phyloP scores from a whole-genome alignment of 1,284 basidiomycete species.

The Xanthoconium separans region DNA sequence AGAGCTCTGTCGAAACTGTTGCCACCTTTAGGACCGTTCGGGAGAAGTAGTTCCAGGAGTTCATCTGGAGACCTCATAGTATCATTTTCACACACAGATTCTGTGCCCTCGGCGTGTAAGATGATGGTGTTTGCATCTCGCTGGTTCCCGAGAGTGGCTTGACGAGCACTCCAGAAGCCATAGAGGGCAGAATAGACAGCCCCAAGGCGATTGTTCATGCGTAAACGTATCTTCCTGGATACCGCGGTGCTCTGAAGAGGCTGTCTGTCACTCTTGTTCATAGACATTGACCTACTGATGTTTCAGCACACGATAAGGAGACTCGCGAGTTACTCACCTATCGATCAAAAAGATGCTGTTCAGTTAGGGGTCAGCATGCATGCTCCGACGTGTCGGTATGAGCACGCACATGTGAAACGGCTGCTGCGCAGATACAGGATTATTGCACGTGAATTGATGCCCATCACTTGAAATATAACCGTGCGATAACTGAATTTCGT shows the following conservation, averaged over 20 bases:
- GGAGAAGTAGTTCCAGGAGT: slow-evolving; percentile 44
- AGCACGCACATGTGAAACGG: slow-evolving; percentile 57
- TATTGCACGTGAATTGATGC: slow-evolving; percentile 48
- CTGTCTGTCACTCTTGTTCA: slow-evolving; percentile 31
- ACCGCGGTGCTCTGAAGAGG: slow-evolving; percentile 44
- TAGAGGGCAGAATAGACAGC: slow-evolving; percentile 48
- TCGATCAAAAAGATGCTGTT: too few species aligned
- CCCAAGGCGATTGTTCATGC: slow-evolving; percentile 52
- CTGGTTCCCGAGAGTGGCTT: slow-evolving; percentile 34
- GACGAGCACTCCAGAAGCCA: slow-evolving; percentile 4
- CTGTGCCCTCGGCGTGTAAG: slow-evolving; percentile 40
- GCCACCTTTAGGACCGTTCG: slow-evolving; percentile 36
- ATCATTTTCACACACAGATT: slow-evolving; percentile 42
- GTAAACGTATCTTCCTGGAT: slow-evolving; percentile 31
- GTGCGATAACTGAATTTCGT: slow-evolving; percentile 30
- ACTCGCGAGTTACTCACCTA: too few species aligned
- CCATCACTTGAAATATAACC: slow-evolving; percentile 56
- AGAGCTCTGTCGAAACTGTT: slow-evolving; percentile 50
- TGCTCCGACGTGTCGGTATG: background rate
- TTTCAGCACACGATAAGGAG: too few species aligned
- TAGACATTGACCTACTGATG: too few species aligned
- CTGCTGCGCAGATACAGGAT: slow-evolving; percentile 49
- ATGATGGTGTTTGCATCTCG: slow-evolving; percentile 58
- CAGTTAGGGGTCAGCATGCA: background rate
- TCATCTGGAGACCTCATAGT: slow-evolving; percentile 43